phyloP scores from a whole-genome alignment of 1,284 basidiomycete species.

The Taiwanofungus camphoratus region DNA sequence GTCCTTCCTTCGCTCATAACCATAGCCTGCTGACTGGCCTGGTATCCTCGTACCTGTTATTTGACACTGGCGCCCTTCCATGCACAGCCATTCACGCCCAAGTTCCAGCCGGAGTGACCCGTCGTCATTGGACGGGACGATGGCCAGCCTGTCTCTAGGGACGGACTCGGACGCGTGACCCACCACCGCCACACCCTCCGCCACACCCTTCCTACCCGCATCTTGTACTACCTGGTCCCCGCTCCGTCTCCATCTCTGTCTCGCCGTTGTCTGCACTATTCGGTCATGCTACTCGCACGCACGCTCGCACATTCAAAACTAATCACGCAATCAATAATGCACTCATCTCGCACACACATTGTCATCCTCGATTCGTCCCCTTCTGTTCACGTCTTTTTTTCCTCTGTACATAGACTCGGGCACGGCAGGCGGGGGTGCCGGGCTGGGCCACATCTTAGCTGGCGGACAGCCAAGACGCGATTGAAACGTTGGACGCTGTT shows the following conservation, averaged over 20 bases:
- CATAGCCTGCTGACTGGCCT: constrained; percentile 1
- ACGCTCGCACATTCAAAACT: constrained; percentile 1
- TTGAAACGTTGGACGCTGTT: constrained; percentile 6
- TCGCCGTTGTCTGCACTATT: constrained; percentile 2
- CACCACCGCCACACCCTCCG: constrained; percentile 1
- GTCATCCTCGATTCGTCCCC: neutral
- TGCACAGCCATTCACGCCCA: constrained; percentile 31
- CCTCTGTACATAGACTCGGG: constrained; percentile 1
- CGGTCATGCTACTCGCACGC: neutral
- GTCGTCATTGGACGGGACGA: constrained; percentile 21
- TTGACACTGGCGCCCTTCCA: constrained; percentile 3
- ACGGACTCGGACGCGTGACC: constrained; percentile 8
- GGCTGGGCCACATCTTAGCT: too few species aligned
- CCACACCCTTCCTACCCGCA: constrained; percentile 1
- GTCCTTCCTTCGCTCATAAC: constrained; percentile 3
- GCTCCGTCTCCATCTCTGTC: constrained; percentile 4
- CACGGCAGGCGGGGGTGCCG: neutral
- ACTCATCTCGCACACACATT: neutral
- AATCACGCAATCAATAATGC: constrained; percentile 2
- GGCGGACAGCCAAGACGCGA: too few species aligned
- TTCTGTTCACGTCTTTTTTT: neutral
- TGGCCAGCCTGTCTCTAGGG: constrained; percentile 19
- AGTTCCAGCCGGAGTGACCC: constrained; percentile 35
- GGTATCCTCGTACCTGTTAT: constrained; percentile 4
- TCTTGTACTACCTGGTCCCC: constrained; percentile 1